phyloP scores from a whole-genome alignment of 208 protist species.

The Wallacemonas sp. region DNA sequence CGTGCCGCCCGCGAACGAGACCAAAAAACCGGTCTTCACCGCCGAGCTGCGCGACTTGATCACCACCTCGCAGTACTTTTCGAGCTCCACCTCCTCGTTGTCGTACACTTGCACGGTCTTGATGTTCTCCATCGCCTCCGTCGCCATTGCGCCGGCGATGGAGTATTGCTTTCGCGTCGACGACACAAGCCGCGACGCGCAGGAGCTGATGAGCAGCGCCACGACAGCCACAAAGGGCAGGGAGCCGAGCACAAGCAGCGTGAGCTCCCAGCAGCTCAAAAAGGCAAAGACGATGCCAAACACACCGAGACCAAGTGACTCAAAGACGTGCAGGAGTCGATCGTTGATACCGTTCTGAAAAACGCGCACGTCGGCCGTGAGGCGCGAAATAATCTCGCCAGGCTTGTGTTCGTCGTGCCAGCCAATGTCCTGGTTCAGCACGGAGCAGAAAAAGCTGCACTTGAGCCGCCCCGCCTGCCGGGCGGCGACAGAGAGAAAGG shows the following conservation, averaged over 20 bases:
- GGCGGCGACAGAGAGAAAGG: constrained; percentile 21
- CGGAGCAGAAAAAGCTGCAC: constrained; percentile 33
- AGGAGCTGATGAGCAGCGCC: constrained; percentile 23
- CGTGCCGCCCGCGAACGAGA: constrained; percentile 18
- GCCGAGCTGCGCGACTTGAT: constrained; percentile 23
- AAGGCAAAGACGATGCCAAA: constrained; percentile 54
- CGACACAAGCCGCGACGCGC: constrained; percentile 25
- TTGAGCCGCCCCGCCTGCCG: constrained; percentile 27
- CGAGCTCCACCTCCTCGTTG: constrained; percentile 28
- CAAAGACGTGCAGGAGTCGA: constrained; percentile 35
- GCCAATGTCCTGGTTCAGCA: constrained; percentile 60
- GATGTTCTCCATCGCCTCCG: constrained; percentile 53
- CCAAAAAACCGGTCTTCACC: constrained; percentile 42
- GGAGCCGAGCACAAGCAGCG: constrained; percentile 32
- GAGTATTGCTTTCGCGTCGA: constrained; percentile 39
- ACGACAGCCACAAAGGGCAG: constrained; percentile 50
- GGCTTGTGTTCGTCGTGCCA: constrained; percentile 59
- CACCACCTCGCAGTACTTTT: constrained; percentile 34
- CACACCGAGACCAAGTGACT: constrained; percentile 35
- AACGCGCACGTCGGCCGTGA: constrained; percentile 33
- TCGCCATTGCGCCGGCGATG: constrained; percentile 45
- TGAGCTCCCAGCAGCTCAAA: constrained; percentile 39
- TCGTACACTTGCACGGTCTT: constrained; percentile 50
- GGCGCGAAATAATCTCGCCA: constrained; percentile 33
- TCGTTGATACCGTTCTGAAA: constrained; percentile 64